Evolutionary conservation across 2,329 filamentous ascomycete species (phyloP), one percentile per base, ranked within the genome.

Genomic region (Periconia macrospinosa): DNA sequence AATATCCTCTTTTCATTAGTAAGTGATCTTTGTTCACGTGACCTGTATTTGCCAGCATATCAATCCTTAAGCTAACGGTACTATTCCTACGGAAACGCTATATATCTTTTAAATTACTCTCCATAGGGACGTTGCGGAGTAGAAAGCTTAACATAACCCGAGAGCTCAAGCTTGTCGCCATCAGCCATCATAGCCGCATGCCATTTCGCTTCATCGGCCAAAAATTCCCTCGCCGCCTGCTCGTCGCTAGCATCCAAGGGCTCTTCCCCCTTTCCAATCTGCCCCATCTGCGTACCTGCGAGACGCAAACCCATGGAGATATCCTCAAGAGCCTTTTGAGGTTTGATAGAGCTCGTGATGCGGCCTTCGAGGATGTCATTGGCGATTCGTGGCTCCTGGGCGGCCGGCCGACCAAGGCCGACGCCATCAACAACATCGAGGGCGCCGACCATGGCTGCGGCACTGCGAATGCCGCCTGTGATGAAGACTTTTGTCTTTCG

Each of bases 351-450:
- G 44, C 44, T 35, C 20, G 20, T 46, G 44, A 30, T 46, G 20
- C 30, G 44, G 14, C 78, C 76, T 1, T 72, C 61, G 0, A 82
- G 63, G 2, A 80, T 72, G 30, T 76, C 69, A 43, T 63, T 66
- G 47, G 72, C 69, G 2, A 81, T 60, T 14, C 66, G 67, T 2
- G 74, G 73, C 62, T 85, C 82, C 60, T 83, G 79, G 45, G 75
- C 76, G 0, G 78, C 65, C 1, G 81, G 74, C 6, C 81, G 74
- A 0, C 71, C 85, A 14, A 87, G 68, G 0, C 84, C 83, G n/a
- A 86, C 74, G n/a, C 83, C 83, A 59, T 86, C 78, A 5, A 86
- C 79, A 0, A 76, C 75, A 6, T 81, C 60, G 2, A 86, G 72
- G 0, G 80, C 82, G 27, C 74, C 68, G n/a, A 81, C 79, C 83